Base-by-base conservation (phyloP, 2,329 filamentous ascomycete species). In the Septoria linicola region DNA sequence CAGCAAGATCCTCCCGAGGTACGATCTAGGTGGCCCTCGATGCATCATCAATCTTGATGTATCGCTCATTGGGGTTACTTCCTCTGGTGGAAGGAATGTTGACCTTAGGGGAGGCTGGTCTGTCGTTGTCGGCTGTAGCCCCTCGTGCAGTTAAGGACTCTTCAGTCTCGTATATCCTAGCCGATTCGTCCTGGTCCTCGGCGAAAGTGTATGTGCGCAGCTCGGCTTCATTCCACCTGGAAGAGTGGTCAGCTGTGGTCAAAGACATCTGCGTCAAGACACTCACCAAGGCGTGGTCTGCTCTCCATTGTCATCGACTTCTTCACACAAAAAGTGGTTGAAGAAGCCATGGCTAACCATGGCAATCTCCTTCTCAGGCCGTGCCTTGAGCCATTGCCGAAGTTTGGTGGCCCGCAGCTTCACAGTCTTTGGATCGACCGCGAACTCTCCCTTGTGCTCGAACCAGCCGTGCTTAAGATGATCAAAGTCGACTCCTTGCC, bases 271-370 rank as follows among this genome's bases (percentile, higher is more conserved):
- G 30, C 11, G 16, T 19, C 10, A 11, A 2, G 2, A 17, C 8
- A 39, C 51, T 47, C 48, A 67, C 63, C 63, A 64, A 19, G 58
- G 57, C 44, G 63, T 64, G 23, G 61, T 65, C 56, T 66, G 62
- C 45, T 63, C 37, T 3, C 64, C 64, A 11, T 60, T 35, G 30
- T 63, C 62, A 53, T 62, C 53, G 8, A 67, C 63, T 14, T 66
- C 59, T 2, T 61, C 60, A 13, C 60, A 62, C 41, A 63, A 34
- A 34, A 57, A 67, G 48, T 67, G 64, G 42, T 59, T 60, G 45
- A 67, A 65, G 49, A 61, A 61, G 7, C 64, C 64, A 55, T 66
- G 64, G 32, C 50, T 57, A 8, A 67, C 64, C 34, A 67, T 43
- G 32, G 55, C 63, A 23, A 65, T 55, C 39, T 66, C 63, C 50